These are phyloP conservation scores for Wickerhamomyces queroliae DNA, from an alignment of 805 yeast species.

Conservation along the genomic window DNA sequence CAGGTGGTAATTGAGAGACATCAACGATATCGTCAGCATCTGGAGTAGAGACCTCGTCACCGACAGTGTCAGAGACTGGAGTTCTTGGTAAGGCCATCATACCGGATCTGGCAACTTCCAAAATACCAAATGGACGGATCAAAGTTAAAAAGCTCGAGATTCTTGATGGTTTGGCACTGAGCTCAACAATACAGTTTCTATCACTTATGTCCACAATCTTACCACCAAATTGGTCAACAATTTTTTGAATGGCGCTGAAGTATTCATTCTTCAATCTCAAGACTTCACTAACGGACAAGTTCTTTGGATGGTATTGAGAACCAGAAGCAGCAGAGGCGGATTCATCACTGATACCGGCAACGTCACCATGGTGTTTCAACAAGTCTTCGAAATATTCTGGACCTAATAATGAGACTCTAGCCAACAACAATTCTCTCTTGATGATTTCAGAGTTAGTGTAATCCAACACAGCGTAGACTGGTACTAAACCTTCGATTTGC, in stretches of 20 bases:
- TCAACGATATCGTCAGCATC: conserved; percentile 74
- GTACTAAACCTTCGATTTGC: conserved; percentile 96
- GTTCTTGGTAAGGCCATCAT: conserved; percentile 99
- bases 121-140: conserved; percentile 91
- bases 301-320: conserved; percentile 73
- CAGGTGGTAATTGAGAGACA: conserved; percentile 62
- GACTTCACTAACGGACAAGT: conserved; percentile 85
- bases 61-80: conserved; percentile 57
- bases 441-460: conserved; percentile 87
- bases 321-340: conserved; percentile 22
- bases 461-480: conserved; percentile 96
- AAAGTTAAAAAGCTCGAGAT: conserved; percentile 81
- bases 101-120: conserved; percentile 96
- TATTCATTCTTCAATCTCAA: conserved; percentile 91
- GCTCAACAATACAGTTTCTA: conserved; percentile 89
- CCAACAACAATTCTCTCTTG: conserved; percentile 84
- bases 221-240: conserved; percentile 88
- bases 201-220: conserved; percentile 87
- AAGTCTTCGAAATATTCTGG: conserved; percentile 98
- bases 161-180: conserved; percentile 90
- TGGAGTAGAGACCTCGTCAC: conserved; percentile 42
- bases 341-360: conserved; percentile 24
- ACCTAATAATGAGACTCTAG: conserved; percentile 88
- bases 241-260: conserved; percentile 73
- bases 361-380: conserved; percentile 67